Evolutionary conservation across 2,329 filamentous ascomycete species (phyloP).

Genomic region (Fusarium papillatum): DNA sequence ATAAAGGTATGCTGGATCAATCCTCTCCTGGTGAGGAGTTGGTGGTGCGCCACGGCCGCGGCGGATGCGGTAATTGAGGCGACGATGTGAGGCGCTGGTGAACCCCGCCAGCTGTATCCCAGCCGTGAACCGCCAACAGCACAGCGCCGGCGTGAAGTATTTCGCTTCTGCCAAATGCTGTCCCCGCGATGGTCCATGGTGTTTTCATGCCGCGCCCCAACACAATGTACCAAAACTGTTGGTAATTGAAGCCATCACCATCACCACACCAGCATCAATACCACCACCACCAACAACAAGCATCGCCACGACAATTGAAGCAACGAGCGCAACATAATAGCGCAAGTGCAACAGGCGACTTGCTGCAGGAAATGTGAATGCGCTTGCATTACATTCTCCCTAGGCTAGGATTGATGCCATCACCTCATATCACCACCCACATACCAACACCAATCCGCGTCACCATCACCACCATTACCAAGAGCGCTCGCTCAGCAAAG

Average conservation of each 20-base stretch:
- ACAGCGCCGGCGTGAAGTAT: constrained; percentile 14
- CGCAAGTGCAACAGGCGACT: neutral
- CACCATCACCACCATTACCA: neutral
- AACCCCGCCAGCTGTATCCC: neutral
- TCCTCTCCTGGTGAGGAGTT: neutral
- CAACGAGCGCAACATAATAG: neutral
- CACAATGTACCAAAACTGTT: neutral
- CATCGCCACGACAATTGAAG: neutral
- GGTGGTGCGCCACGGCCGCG: neutral
- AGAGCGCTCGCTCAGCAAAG: neutral
- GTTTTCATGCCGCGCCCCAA: constrained; percentile 16
- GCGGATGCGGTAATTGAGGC: neutral
- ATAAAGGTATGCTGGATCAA: constrained; percentile 22
- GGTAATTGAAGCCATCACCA: constrained; percentile 17
- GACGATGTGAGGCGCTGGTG: constrained; percentile 5
- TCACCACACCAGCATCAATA: constrained; percentile 1
- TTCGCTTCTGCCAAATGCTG: neutral
- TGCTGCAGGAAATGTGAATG: neutral
- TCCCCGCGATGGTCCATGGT: constrained; percentile 20
- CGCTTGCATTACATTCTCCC: constrained; percentile 11
- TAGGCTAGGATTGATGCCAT: neutral
- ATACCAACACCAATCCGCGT: neutral
- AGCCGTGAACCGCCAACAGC: neutral
- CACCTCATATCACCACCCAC: neutral
- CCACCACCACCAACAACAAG: neutral